phyloP scores from a whole-genome alignment of 345 rosid genomes.

The Nasturtium officinale region DNA sequence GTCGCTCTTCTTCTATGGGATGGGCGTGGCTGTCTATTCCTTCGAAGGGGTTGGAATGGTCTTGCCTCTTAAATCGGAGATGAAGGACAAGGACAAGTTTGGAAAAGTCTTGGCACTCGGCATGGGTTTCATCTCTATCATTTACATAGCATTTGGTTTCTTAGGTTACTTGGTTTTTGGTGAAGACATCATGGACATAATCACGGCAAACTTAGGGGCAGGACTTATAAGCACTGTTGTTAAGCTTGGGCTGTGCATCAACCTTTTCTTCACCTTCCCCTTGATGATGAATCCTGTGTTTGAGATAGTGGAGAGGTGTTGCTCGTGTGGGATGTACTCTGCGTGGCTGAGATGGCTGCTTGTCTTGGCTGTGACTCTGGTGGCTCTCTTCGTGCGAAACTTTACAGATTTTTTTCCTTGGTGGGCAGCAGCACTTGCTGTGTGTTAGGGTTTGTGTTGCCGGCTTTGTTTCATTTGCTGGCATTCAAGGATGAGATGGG shows the following conservation, averaged over 20 bases:
- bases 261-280: slow-evolving; percentile 89
- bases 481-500: slow-evolving; percentile 81
- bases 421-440: slow-evolving; percentile 93
- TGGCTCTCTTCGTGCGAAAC: slow-evolving; percentile 78
- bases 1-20: slow-evolving; percentile 71
- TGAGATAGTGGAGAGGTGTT: slow-evolving; percentile 79
- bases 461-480: slow-evolving; percentile 74
- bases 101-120: slow-evolving; percentile 55
- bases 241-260: slow-evolving; percentile 77
- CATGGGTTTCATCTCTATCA: slow-evolving; percentile 58
- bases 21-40: slow-evolving; percentile 80
- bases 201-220: slow-evolving; percentile 71
- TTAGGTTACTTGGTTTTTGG: slow-evolving; percentile 88
- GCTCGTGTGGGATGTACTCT: slow-evolving; percentile 62
- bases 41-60: slow-evolving; percentile 86
- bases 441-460: slow-evolving; percentile 76
- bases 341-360: slow-evolving; percentile 78
- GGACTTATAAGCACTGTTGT: slow-evolving; percentile 65
- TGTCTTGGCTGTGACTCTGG: slow-evolving; percentile 63
- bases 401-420: slow-evolving; percentile 84
- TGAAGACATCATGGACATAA: slow-evolving; percentile 64
- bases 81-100: slow-evolving; percentile 59
- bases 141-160: slow-evolving; percentile 70
- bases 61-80: slow-evolving; percentile 73
- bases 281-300: slow-evolving; percentile 93